A percentile compares a stretch with the other conserved stretches of the same genome.
phyloP scores from a whole-genome alignment of 345 rosid genomes.

The Euphorbia tirucalli region DNA sequence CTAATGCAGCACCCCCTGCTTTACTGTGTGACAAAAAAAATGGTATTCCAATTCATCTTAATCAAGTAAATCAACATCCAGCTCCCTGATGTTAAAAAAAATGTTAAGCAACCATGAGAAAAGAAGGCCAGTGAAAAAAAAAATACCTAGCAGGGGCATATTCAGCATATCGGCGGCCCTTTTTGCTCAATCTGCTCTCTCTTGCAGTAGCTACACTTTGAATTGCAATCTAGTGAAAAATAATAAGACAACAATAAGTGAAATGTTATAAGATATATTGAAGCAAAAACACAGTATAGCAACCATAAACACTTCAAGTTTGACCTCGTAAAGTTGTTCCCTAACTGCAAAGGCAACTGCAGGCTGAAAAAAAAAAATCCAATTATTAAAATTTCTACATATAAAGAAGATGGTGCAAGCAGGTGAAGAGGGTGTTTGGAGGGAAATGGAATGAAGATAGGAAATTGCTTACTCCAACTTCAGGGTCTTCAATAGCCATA shows the following conservation, averaged over 20 bases:
- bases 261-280: neutral
- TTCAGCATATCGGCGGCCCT: slow-evolving; percentile 80
- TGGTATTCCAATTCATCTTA: neutral
- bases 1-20: slow-evolving; percentile 69
- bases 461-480: slow-evolving; percentile 73
- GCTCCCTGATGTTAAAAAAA: neutral
- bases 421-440: neutral
- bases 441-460: neutral
- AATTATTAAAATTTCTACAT: neutral
- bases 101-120: neutral
- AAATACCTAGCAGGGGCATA: slow-evolving; percentile 62
- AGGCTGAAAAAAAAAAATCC: slow-evolving; percentile 50
- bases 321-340: slow-evolving; percentile 93
- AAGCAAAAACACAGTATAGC: slow-evolving; percentile 7
- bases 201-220: slow-evolving; percentile 86
- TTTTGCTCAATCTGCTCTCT: slow-evolving; percentile 81
- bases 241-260: neutral
- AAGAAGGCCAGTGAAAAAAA: neutral
- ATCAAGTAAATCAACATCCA: neutral
- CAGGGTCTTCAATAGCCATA: slow-evolving; percentile 83
- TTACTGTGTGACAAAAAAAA: slow-evolving; percentile 45
- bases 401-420: neutral
- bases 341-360: slow-evolving; percentile 94
- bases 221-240: slow-evolving; percentile 59
- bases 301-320: neutral